Evolutionary conservation across 2,329 filamentous ascomycete genomes (phyloP).

Genomic region (Seiridium cupressi): DNA sequence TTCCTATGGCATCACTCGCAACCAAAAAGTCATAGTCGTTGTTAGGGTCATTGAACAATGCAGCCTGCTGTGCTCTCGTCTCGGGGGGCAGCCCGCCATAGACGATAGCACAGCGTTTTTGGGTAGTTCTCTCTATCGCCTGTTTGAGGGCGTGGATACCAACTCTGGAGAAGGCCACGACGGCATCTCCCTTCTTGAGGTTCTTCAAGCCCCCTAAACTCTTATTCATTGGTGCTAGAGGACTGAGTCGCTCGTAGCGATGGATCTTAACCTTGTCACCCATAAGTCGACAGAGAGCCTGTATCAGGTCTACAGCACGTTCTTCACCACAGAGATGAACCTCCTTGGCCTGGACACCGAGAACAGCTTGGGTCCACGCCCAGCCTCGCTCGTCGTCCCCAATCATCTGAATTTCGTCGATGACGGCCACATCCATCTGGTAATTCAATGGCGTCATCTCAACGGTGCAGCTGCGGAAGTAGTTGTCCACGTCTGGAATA

Average conservation of each 20-base stretch:
- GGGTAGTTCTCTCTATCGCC: constrained; percentile 73
- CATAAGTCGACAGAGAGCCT: constrained; percentile 71
- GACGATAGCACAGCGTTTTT: constrained; percentile 82
- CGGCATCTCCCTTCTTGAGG: constrained; percentile 83
- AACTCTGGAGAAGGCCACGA: constrained; percentile 83
- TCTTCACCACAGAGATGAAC: constrained; percentile 92
- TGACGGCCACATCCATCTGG: constrained; percentile 81
- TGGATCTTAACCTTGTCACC: constrained; percentile 84
- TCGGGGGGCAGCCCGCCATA: constrained; percentile 92
- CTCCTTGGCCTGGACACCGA: constrained; percentile 84
- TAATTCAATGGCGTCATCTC: constrained; percentile 71
- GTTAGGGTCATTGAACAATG: constrained; percentile 89
- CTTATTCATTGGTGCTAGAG: constrained; percentile 62
- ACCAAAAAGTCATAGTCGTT: constrained; percentile 96
- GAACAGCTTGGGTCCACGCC: constrained; percentile 89
- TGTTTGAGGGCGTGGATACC: constrained; percentile 78
- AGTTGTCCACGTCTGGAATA: constrained; percentile 55
- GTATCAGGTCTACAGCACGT: constrained; percentile 74
- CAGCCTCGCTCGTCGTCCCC: constrained; percentile 76
- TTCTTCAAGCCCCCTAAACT: constrained; percentile 63
- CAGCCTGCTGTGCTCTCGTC: constrained; percentile 86
- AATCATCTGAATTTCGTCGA: constrained; percentile 99
- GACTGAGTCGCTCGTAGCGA: constrained; percentile 79
- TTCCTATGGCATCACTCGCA: constrained; percentile 93
- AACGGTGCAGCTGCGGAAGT: constrained; percentile 84